Evolutionary conservation across 1,139 yeast genomes (phyloP), one percentile per base, ranked within the genome.

Genomic region (Candida dubliniensis): DNA sequence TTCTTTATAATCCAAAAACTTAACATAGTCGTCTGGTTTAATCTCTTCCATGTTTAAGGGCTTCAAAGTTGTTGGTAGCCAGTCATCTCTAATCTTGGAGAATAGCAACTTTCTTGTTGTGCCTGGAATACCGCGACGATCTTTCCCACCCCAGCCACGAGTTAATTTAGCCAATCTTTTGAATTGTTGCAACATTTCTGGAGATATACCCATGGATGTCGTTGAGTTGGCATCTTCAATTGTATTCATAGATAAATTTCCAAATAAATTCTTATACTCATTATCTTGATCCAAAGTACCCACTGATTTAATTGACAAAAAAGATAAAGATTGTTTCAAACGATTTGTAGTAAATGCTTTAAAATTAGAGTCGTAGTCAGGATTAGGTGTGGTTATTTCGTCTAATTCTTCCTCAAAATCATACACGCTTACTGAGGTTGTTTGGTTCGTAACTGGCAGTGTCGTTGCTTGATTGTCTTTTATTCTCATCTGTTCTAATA

Each of bases 61-160:
- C 47, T 84, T 83, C 46, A 76, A 74, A 14, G 78, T 67, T 0
- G 89, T 79, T 0, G 96, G 96, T 13, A 87, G 63, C 87, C 93
- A 88, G 58, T 87, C 95, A 50, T 87, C 91, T 59, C 85, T 78
- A 35, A 89, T 81, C 55, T 83, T 82, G 0, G 95, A 83, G 47
- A 89, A 70, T 9, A 80, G 70, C 41, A 87, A 64, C 53, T 84
- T 84, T 50, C 90, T 73, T 0, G 82, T 65, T 0, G 88, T 79
- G 8, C 95, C 95, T 0, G 95, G 91, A 5, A 87, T 79, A 10
- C 81, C 69, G 41, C 85, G 66, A 46, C 84, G 80, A 57, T 87
- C 95, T 52, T 81, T 79, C 0, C 96, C 95, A 40, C 90, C 84
- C 95, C 95, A 88, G 15, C 89, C 89, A 53, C 87, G 74, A 1